phyloP scores from a whole-genome alignment of 139 green algal genomes.

The Haematococcus lacustris region DNA sequence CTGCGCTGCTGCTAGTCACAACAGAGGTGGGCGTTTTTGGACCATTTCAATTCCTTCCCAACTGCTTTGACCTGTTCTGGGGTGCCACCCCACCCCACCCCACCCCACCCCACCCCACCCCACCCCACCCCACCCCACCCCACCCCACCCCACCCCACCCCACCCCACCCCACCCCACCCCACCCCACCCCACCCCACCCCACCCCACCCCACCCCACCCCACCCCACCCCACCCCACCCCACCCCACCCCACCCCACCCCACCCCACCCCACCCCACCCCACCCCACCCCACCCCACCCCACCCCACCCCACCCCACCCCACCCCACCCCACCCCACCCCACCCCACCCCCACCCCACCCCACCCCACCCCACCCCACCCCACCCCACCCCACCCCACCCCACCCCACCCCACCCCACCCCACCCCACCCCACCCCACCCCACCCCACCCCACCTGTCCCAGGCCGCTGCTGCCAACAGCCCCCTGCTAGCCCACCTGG shows the following conservation, averaged over 20 bases:
- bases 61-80: background rate
- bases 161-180: background rate
- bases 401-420: background rate
- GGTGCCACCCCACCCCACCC: background rate
- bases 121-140: no score
- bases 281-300: no score
- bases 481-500: slow-evolving; percentile 34
- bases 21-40: slow-evolving; percentile 3
- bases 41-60: background rate
- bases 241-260: background rate
- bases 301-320: no score
- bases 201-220: background rate
- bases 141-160: background rate
- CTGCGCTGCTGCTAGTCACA: slow-evolving; percentile 48
- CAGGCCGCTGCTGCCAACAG: slow-evolving; percentile 4
- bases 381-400: no score
- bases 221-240: background rate
- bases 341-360: no score
- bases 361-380: no score
- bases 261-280: no score
- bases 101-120: background rate
- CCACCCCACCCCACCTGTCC: background rate
- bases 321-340: no score
- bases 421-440: background rate
- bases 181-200: background rate